phyloP scores from a whole-genome alignment of 2,329 filamentous ascomycete species.

The Fusarium sulawesiense region DNA sequence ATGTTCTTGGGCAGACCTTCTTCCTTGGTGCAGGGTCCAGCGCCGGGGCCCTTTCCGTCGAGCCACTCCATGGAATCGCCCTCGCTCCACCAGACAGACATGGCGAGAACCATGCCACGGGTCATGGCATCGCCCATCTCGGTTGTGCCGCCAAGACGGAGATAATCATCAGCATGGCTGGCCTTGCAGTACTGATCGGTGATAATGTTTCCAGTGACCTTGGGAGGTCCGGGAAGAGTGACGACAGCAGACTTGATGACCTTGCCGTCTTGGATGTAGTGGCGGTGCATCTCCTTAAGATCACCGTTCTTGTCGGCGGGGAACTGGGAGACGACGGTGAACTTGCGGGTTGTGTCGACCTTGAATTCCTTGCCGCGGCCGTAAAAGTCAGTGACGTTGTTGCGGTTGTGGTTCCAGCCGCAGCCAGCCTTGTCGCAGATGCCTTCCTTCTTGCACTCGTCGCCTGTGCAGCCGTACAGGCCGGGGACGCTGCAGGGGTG shows the following conservation, averaged over 20 bases:
- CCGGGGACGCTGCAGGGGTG: slow-evolving; percentile 61
- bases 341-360: slow-evolving; percentile 53
- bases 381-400: slow-evolving; percentile 48
- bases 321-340: slow-evolving; percentile 65
- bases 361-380: slow-evolving; percentile 46
- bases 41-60: slow-evolving; percentile 52
- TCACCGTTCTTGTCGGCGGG: slow-evolving; percentile 45
- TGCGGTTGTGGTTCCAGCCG: slow-evolving; percentile 57
- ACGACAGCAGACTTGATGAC: slow-evolving; percentile 37
- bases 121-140: slow-evolving; percentile 59
- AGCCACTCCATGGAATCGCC: slow-evolving; percentile 64
- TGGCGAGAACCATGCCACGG: slow-evolving; percentile 63
- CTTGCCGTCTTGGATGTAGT: slow-evolving; percentile 55
- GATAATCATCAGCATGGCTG: slow-evolving; percentile 46
- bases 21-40: slow-evolving; percentile 65
- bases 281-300: slow-evolving; percentile 61
- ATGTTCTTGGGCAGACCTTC: slow-evolving; percentile 65
- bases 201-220: slow-evolving; percentile 49
- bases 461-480: slow-evolving; percentile 58
- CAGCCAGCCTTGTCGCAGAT: slow-evolving; percentile 60
- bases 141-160: slow-evolving; percentile 55
- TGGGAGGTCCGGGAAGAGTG: slow-evolving; percentile 42
- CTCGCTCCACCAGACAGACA: slow-evolving; percentile 67
- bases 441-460: slow-evolving; percentile 52
- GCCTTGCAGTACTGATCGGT: slow-evolving; percentile 53